Evolutionary conservation across 2,329 filamentous ascomycete species (phyloP).

Genomic region (Zasmidium cellare): DNA sequence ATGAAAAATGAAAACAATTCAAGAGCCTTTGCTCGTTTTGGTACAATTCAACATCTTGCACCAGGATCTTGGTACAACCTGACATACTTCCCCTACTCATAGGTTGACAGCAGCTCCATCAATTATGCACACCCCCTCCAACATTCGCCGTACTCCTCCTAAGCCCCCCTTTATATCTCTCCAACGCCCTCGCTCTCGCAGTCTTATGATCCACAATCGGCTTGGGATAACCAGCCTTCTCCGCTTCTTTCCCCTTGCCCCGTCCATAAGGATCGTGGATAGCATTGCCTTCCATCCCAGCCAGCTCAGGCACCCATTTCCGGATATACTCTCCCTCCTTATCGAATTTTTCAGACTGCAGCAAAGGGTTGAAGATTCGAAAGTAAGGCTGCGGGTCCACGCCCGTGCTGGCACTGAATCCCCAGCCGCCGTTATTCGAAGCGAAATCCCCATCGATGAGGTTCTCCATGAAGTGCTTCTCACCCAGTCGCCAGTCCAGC

Average conservation of each 20-base stretch:
- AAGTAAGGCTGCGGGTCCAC: constrained; percentile 91
- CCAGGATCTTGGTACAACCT: no score
- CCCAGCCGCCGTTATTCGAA: constrained; percentile 73
- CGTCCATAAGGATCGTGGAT: constrained; percentile 79
- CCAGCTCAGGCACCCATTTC: constrained; percentile 77
- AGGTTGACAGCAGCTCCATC: constrained; percentile 5
- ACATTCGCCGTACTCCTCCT: constrained; percentile 51
- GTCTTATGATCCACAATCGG: constrained; percentile 74
- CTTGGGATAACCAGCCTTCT: constrained; percentile 70
- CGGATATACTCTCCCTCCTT: constrained; percentile 75
- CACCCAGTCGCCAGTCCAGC: constrained; percentile 80
- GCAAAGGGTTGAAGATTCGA: constrained; percentile 80
- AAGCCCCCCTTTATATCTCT: constrained; percentile 68
- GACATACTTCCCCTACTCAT: no score
- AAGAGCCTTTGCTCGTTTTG: no score
- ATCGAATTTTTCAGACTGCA: constrained; percentile 87
- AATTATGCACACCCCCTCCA: constrained; percentile 36
- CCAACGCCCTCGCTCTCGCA: constrained; percentile 66
- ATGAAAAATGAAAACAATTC: no score
- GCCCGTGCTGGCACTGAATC: constrained; percentile 65
- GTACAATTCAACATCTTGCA: no score
- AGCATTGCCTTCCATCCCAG: constrained; percentile 61
- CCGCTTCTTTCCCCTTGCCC: constrained; percentile 59
- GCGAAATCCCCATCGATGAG: constrained; percentile 79
- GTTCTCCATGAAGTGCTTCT: constrained; percentile 79